Conservation (phyloP, 441 rosid genomes). For the Breynia disticha region DNA sequence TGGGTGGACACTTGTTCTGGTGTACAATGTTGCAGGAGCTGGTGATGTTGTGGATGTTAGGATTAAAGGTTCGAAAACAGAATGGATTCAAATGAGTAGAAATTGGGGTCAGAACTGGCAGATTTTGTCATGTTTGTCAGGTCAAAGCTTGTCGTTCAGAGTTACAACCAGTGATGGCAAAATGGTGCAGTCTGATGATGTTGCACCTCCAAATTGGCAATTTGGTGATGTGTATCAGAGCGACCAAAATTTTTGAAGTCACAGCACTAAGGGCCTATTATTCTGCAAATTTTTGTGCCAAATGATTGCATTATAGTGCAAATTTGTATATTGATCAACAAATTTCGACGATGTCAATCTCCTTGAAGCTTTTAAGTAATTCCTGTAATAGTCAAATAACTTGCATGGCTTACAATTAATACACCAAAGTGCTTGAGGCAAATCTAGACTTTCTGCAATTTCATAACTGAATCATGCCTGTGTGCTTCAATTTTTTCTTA, state of each 20-base stretch:
- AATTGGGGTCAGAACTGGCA: slow-evolving; percentile 52
- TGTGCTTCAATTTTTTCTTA: too few species aligned
- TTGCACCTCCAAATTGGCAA: slow-evolving; percentile 23
- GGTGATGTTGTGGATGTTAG: slow-evolving; percentile 28
- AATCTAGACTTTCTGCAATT: too few species aligned
- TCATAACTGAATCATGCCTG: background rate
- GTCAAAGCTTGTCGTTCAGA: slow-evolving; percentile 32
- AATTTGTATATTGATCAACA: too few species aligned
- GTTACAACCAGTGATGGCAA: slow-evolving; percentile 31
- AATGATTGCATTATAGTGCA: too few species aligned
- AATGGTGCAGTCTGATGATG: slow-evolving; percentile 18
- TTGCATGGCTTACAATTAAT: too few species aligned
- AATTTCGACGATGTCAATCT: too few species aligned
- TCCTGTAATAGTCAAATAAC: too few species aligned
- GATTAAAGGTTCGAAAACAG: slow-evolving; percentile 20
- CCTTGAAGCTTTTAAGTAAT: too few species aligned
- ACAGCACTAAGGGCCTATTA: too few species aligned
- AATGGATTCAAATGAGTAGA: slow-evolving; percentile 30
- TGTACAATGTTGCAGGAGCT: slow-evolving; percentile 44
- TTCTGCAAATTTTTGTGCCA: too few species aligned
- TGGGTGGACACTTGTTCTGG: slow-evolving; percentile 21
- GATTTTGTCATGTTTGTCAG: slow-evolving; percentile 3
- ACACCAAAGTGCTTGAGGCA: too few species aligned
- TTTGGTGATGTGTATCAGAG: slow-evolving; percentile 35
- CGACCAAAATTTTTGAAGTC: background rate